These are phyloP conservation scores for Physcomitrellopsis africana DNA, from an alignment of 225 moss, liverwort and hornwort species.

Conservation along the genomic window DNA sequence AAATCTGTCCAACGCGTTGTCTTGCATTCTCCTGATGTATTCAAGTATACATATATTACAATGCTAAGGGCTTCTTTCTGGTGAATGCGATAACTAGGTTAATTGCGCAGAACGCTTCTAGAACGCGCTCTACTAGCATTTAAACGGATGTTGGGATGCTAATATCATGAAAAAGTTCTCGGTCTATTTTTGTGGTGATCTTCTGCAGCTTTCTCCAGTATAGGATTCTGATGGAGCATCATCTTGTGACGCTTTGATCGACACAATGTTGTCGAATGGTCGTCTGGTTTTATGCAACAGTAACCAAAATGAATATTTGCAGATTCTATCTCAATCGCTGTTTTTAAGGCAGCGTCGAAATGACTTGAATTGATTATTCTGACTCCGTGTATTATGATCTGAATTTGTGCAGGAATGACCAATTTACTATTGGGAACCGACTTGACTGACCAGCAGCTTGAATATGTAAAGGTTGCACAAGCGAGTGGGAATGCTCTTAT, in stretches of 20 bases:
- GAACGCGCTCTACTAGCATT: background rate
- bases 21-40: background rate
- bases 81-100: background rate
- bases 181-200: background rate
- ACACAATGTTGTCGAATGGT: background rate
- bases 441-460: conserved; percentile 71
- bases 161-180: background rate
- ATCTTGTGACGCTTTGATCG: background rate
- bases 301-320: too few relatives aligned
- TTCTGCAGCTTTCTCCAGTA: background rate
- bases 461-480: conserved; percentile 77
- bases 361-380: background rate
- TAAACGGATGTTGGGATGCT: background rate
- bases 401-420: conserved; percentile 64
- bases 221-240: background rate
- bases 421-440: conserved; percentile 78
- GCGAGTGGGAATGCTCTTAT: conserved; percentile 77
- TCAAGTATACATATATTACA: background rate
- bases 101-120: background rate
- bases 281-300: background rate
- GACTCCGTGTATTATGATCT: background rate
- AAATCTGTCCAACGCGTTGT: background rate
- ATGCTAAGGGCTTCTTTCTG: background rate
- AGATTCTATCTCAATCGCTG: background rate
- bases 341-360: background rate